Percentiles rank a stretch among this genome's conserved stretches.
Conservation (phyloP, 352 stramenopile genomes). For the Phytophthora macrochlamydospora region DNA sequence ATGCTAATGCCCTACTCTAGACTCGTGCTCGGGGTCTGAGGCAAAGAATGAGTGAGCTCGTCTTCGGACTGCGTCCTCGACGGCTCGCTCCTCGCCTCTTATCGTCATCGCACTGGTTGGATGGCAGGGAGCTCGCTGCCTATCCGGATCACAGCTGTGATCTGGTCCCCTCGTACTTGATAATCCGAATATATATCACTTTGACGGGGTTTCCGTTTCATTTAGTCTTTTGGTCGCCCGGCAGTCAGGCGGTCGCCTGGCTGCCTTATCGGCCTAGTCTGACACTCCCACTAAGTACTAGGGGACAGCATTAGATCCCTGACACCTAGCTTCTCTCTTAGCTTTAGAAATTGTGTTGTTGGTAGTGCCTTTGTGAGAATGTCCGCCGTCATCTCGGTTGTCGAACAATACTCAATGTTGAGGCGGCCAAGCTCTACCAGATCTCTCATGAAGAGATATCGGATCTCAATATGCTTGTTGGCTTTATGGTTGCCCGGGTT, state of each 20-base stretch:
- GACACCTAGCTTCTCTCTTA: constrained; percentile 18
- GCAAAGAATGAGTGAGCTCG: no score
- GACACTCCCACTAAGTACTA: constrained; percentile 22
- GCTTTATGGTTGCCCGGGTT: constrained; percentile 23
- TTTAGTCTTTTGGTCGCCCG: no score
- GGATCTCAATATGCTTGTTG: constrained; percentile 28
- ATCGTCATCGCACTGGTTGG: no score
- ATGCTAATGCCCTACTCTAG: no score
- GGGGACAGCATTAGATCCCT: constrained; percentile 2
- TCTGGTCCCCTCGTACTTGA: no score
- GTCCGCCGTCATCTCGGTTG: constrained; percentile 21
- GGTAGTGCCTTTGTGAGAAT: constrained; percentile 23
- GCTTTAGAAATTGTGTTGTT: constrained; percentile 22
- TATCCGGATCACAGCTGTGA: no score
- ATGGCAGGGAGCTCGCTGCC: not conserved
- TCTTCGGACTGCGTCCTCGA: no score
- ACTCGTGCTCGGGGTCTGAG: no score
- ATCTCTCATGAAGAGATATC: constrained; percentile 20
- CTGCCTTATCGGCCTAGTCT: not conserved
- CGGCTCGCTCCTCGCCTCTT: no score
- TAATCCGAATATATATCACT: no score
- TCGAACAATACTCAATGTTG: constrained; percentile 10
- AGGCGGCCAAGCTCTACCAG: constrained; percentile 9
- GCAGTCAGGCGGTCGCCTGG: no score
- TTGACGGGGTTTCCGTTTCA: no score